These are phyloP conservation scores for Fusarium torreyae DNA, from an alignment of 2,329 filamentous ascomycete genomes.

Conservation along the genomic window DNA sequence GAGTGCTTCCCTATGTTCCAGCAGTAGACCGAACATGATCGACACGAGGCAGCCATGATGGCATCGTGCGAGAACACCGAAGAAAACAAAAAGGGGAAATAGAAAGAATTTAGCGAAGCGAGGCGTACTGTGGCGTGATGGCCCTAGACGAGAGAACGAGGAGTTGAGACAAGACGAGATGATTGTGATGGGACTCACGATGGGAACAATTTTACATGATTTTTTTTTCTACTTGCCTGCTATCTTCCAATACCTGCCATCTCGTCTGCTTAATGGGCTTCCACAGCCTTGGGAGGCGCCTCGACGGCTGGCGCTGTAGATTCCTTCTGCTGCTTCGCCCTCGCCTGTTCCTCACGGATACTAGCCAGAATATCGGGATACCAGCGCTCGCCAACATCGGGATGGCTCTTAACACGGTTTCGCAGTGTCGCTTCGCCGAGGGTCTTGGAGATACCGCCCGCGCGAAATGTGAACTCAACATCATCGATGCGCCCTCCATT, in stretches of 20 bases:
- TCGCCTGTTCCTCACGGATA: slow-evolving; percentile 72
- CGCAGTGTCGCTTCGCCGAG: slow-evolving; percentile 87
- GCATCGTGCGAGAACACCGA: slow-evolving; percentile 24
- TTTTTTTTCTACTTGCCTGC: slow-evolving; percentile 34
- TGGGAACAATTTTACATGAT: slow-evolving; percentile 37
- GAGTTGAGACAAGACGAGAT: slow-evolving; percentile 13
- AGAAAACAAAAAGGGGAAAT: not conserved
- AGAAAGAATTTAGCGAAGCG: slow-evolving; percentile 41
- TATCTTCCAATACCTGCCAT: slow-evolving; percentile 6
- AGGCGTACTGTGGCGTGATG: slow-evolving; percentile 43
- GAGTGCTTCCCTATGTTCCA: slow-evolving; percentile 77
- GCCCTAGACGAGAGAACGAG: slow-evolving; percentile 30
- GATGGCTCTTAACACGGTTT: slow-evolving; percentile 89
- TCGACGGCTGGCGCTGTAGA: slow-evolving; percentile 38
- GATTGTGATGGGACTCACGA: slow-evolving; percentile 37
- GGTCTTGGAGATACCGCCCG: slow-evolving; percentile 75
- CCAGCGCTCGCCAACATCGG: slow-evolving; percentile 88
- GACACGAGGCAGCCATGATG: not conserved
- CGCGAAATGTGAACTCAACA: slow-evolving; percentile 89
- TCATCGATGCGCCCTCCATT: slow-evolving; percentile 76
- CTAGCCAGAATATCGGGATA: slow-evolving; percentile 75
- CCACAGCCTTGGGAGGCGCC: slow-evolving; percentile 47
- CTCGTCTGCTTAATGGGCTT: slow-evolving; percentile 50
- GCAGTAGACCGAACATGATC: slow-evolving; percentile 27
- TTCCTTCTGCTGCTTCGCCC: slow-evolving; percentile 54